These are phyloP conservation scores for Russula abietina DNA, from an alignment of 768 basidiomycete species.

Conservation along the genomic window DNA sequence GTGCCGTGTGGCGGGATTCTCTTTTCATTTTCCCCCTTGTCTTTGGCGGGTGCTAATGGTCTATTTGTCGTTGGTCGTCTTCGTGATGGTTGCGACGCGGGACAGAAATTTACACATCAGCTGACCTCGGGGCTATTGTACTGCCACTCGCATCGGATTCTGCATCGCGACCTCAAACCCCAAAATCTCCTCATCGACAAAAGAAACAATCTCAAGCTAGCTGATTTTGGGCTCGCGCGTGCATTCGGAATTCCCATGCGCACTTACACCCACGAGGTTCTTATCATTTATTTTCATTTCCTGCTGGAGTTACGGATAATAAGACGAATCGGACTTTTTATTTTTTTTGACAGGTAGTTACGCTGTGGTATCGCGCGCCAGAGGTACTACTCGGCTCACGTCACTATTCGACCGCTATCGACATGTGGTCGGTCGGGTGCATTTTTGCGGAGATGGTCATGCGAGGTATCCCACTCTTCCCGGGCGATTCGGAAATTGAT, in stretches of 20 bases:
- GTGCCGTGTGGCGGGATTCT: conserved; percentile 2
- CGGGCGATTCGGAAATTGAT: conserved; percentile 99
- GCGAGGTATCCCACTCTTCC: conserved; percentile 85
- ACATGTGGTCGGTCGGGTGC: conserved; percentile 99
- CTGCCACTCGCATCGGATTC: conserved; percentile 50
- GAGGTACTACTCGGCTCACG: conserved; percentile 94
- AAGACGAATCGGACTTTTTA: not conserved
- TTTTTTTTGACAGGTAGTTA: conserved; percentile 72
- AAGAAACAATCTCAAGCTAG: conserved; percentile 48
- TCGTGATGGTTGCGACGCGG: conserved; percentile 15
- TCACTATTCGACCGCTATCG: conserved; percentile 95
- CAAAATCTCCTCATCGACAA: conserved; percentile 52
- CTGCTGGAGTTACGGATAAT: not conserved
- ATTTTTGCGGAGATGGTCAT: conserved; percentile 99
- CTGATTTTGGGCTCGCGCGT: conserved; percentile 52
- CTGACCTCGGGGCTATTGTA: conserved; percentile 80
- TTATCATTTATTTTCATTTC: not conserved
- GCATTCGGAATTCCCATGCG: conserved; percentile 95
- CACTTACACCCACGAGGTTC: conserved; percentile 98
- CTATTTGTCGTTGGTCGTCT: not conserved
- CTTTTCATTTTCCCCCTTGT: not conserved
- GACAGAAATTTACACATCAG: conserved; percentile 93
- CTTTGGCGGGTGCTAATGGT: conserved; percentile 1
- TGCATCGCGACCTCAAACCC: conserved; percentile 53
- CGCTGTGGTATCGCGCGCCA: conserved; percentile 97